Conservation (phyloP, 495 filamentous ascomycete genomes). For the Talaromyces nanjingensis region DNA sequence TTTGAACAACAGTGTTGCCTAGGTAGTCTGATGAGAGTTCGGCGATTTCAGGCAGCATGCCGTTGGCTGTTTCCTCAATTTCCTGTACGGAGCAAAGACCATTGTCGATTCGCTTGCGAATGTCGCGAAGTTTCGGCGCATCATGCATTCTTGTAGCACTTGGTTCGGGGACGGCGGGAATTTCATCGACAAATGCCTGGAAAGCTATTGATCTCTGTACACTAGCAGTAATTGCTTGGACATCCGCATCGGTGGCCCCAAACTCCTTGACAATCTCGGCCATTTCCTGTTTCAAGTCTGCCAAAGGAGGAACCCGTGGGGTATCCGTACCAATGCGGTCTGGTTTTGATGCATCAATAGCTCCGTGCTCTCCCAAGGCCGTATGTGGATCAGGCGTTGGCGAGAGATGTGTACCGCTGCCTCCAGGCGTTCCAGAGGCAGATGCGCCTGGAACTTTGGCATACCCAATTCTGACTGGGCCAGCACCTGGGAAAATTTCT, state of each 20-base stretch:
- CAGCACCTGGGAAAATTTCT: slow-evolving; percentile 96
- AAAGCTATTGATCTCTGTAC: slow-evolving; percentile 72
- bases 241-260: slow-evolving; percentile 78
- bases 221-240: slow-evolving; percentile 59
- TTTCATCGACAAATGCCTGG: slow-evolving; percentile 68
- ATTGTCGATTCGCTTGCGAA: slow-evolving; percentile 95
- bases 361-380: slow-evolving; percentile 24
- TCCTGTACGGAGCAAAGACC: slow-evolving; percentile 76
- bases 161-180: slow-evolving; percentile 82
- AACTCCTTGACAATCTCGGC: slow-evolving; percentile 81
- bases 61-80: slow-evolving; percentile 83
- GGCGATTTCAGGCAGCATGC: slow-evolving; percentile 94
- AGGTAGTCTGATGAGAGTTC: slow-evolving; percentile 93
- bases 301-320: slow-evolving; percentile 63
- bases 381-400: slow-evolving; percentile 78
- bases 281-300: slow-evolving; percentile 75
- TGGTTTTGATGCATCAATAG: slow-evolving; percentile 13
- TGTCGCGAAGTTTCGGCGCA: slow-evolving; percentile 90
- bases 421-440: slow-evolving; percentile 69
- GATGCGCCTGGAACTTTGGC: slow-evolving; percentile 90
- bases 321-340: slow-evolving; percentile 39
- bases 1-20: slow-evolving; percentile 98
- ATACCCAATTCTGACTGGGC: slow-evolving; percentile 91
- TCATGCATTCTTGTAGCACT: slow-evolving; percentile 88
- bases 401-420: slow-evolving; percentile 77